A percentile compares a stretch with the other conserved stretches of the same genome.
Evolutionary conservation across 768 basidiomycete genomes (phyloP).

Genomic region (Tylopilus balloui): DNA sequence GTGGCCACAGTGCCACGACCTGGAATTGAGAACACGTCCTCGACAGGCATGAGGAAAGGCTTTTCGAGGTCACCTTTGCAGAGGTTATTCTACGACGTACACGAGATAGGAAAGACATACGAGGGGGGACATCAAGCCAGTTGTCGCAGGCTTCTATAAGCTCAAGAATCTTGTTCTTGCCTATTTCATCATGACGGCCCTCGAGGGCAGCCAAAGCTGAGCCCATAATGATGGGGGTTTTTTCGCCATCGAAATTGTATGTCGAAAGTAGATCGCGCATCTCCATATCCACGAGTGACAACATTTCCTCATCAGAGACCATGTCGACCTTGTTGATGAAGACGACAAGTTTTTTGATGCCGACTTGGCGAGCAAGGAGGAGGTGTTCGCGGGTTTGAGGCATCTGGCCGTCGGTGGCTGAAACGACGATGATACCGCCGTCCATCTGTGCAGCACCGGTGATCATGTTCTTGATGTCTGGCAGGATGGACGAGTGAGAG

Average conservation of each 20-base stretch:
- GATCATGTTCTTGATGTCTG: conserved; percentile 98
- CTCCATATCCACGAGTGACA: conserved; percentile 99
- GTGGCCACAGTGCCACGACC: conserved; percentile 98
- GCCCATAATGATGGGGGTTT: conserved; percentile 97
- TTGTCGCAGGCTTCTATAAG: conserved; percentile 83
- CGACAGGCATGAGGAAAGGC: conserved; percentile 93
- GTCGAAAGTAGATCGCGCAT: conserved; percentile 91
- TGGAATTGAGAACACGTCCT: conserved; percentile 97
- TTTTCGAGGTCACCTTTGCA: conserved; percentile 87
- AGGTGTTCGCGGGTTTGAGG: conserved; percentile 98
- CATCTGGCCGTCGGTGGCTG: conserved; percentile 99
- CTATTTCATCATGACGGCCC: conserved; percentile 74
- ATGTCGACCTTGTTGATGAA: conserved; percentile 99
- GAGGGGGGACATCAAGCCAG: conserved; percentile 92
- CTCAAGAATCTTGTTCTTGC: conserved; percentile 73
- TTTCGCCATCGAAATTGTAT: conserved; percentile 96
- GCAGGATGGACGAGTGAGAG: conserved; percentile 3
- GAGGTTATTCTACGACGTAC: background rate
- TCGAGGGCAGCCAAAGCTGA: conserved; percentile 95
- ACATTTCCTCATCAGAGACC: conserved; percentile 95
- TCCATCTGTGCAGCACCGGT: conserved; percentile 99
- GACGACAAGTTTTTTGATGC: conserved; percentile 94
- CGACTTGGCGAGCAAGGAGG: conserved; percentile 95
- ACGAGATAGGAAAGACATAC: conserved; percentile 41
- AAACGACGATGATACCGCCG: conserved; percentile 92